Percentiles rank a stretch among this genome's conserved stretches.
These are phyloP conservation scores for Lolium multiflorum DNA, from an alignment of 176 grass and related monocot species.

Conservation along the genomic window DNA sequence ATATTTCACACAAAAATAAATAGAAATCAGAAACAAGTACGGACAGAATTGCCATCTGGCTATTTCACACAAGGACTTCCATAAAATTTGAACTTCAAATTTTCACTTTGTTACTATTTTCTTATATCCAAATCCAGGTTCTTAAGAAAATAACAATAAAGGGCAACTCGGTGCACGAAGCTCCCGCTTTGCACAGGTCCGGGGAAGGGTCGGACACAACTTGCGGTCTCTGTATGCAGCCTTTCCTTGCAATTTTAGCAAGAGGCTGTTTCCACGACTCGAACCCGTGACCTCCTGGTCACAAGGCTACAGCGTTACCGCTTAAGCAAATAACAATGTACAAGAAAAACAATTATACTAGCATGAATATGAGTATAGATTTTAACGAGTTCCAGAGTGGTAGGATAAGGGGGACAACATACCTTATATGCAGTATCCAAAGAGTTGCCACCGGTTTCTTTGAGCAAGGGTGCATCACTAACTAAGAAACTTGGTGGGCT, in stretches of 20 bases:
- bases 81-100: slow-evolving; percentile 21
- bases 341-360: slow-evolving; percentile 9
- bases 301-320: too few relatives aligned
- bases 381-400: not conserved
- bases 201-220: too few relatives aligned
- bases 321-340: too few relatives aligned
- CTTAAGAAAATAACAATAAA: too few relatives aligned
- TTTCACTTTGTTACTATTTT: slow-evolving; percentile 6
- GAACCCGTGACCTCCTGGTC: too few relatives aligned
- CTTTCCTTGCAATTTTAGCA: too few relatives aligned
- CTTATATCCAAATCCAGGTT: not conserved
- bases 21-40: not conserved
- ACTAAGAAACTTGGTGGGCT: slow-evolving; percentile 15
- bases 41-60: not conserved
- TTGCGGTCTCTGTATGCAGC: too few relatives aligned
- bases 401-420: slow-evolving; percentile 30
- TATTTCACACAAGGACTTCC: slow-evolving; percentile 3
- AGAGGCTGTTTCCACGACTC: too few relatives aligned
- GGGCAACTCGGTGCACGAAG: too few relatives aligned
- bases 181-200: too few relatives aligned
- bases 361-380: not conserved
- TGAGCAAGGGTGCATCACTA: slow-evolving; percentile 16
- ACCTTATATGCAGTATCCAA: slow-evolving; percentile 43
- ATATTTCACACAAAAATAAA: not conserved
- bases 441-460: slow-evolving; percentile 16